These are phyloP conservation scores for Paraphoma chrysanthemicola DNA, from an alignment of 2,329 filamentous ascomycete species.

Conservation along the genomic window DNA sequence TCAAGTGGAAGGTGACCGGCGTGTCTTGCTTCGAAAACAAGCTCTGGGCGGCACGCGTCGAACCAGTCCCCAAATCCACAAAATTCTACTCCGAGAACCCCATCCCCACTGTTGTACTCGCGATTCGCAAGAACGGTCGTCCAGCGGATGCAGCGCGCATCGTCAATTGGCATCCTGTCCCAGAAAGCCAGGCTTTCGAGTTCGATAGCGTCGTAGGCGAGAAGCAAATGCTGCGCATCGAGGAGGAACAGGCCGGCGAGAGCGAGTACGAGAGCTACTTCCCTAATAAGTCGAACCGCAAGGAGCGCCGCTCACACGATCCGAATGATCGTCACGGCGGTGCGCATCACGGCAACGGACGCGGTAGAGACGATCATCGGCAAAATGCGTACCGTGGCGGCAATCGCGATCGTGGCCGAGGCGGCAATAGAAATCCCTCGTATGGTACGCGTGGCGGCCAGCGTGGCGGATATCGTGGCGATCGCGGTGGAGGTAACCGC, in stretches of 20 bases:
- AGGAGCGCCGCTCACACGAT: slow-evolving; percentile 38
- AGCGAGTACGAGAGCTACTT: slow-evolving; percentile 70
- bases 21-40: slow-evolving; percentile 77
- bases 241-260: slow-evolving; percentile 69
- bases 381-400: slow-evolving; percentile 40
- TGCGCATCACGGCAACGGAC: slow-evolving; percentile 25
- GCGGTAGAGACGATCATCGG: slow-evolving; percentile 34
- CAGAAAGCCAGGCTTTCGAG: slow-evolving; percentile 72
- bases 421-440: slow-evolving; percentile 34
- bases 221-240: slow-evolving; percentile 82
- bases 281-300: slow-evolving; percentile 63
- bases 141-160: slow-evolving; percentile 84
- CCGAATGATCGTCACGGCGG: slow-evolving; percentile 53
- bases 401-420: slow-evolving; percentile 41
- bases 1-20: slow-evolving; percentile 83
- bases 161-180: slow-evolving; percentile 79
- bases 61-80: slow-evolving; percentile 70
- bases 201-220: slow-evolving; percentile 88
- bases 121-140: slow-evolving; percentile 75
- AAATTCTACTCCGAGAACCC: slow-evolving; percentile 79
- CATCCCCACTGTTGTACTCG: slow-evolving; percentile 81
- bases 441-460: slow-evolving; percentile 42
- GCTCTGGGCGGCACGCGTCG: slow-evolving; percentile 85
- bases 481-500: slow-evolving; percentile 47
- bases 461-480: slow-evolving; percentile 52